Conservation (phyloP, 495 filamentous ascomycete species). For the Lepidopterella palustris region DNA sequence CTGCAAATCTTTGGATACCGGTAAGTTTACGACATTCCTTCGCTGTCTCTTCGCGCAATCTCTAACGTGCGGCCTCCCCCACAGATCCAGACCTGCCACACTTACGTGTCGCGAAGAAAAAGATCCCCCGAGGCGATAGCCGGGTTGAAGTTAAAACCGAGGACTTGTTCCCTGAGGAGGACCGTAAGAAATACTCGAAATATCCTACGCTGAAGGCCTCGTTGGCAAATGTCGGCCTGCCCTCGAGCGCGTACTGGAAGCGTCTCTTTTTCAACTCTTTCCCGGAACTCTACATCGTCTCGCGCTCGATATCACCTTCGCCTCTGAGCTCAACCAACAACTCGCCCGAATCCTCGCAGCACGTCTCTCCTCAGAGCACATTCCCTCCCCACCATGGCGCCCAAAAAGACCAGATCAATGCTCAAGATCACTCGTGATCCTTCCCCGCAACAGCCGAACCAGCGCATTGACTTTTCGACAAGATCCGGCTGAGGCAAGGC, state of each 20-base stretch:
- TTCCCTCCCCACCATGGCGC: slow-evolving; percentile 7
- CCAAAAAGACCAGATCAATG: neutral
- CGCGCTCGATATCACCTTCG: slow-evolving; percentile 8
- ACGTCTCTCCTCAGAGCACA: slow-evolving; percentile 24
- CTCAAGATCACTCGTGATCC: neutral
- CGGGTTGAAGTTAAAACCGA: slow-evolving; percentile 34
- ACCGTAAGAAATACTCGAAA: slow-evolving; percentile 27
- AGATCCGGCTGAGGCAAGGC: too few relatives aligned
- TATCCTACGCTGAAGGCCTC: slow-evolving; percentile 35
- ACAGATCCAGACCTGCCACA: slow-evolving; percentile 29
- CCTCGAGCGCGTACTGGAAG: slow-evolving; percentile 34
- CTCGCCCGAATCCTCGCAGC: slow-evolving; percentile 28
- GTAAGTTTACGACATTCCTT: slow-evolving; percentile 23
- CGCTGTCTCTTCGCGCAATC: slow-evolving; percentile 1
- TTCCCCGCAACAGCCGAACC: neutral
- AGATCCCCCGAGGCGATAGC: slow-evolving; percentile 34
- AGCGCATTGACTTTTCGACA: too few relatives aligned
- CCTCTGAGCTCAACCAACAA: slow-evolving; percentile 27
- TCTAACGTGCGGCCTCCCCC: slow-evolving; percentile 14
- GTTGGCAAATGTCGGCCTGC: slow-evolving; percentile 36
- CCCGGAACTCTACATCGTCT: slow-evolving; percentile 37
- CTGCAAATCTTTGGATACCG: slow-evolving; percentile 31
- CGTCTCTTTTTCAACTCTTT: slow-evolving; percentile 33
- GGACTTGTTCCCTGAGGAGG: slow-evolving; percentile 34
- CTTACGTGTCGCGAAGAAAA: slow-evolving; percentile 34